Percentiles rank a stretch among this genome's conserved stretches.
Conservation (phyloP, 805 yeast genomes). For the Ogataea zsoltii region DNA sequence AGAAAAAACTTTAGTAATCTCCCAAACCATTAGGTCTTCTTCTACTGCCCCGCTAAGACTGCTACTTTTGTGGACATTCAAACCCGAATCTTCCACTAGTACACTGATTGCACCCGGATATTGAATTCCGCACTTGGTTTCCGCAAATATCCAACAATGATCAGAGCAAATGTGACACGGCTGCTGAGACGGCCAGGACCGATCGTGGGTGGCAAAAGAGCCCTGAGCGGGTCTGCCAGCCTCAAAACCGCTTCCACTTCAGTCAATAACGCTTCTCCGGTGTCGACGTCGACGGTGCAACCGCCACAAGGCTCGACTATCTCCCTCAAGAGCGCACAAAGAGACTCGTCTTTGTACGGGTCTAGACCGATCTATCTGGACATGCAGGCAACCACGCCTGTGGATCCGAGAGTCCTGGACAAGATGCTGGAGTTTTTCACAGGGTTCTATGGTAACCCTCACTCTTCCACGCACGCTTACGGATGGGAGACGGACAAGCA, state of each 20-base stretch:
- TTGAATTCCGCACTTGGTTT: no score
- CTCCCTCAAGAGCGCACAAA: constrained; percentile 41
- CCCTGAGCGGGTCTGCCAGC: neutral
- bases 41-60: neutral
- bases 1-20: neutral
- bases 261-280: constrained; percentile 26
- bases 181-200: neutral
- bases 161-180: constrained; percentile 1
- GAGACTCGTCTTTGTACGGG: constrained; percentile 52
- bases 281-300: constrained; percentile 15
- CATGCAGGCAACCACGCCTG: constrained; percentile 98
- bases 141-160: neutral
- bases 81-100: no score
- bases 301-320: constrained; percentile 53
- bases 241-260: constrained; percentile 21
- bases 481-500: constrained; percentile 98
- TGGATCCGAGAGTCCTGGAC: constrained; percentile 94
- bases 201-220: neutral
- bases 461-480: constrained; percentile 92
- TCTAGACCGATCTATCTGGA: constrained; percentile 93
- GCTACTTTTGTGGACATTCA: no score
- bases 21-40: neutral
- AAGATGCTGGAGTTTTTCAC: constrained; percentile 84
- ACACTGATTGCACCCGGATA: no score
- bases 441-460: constrained; percentile 97